Base-by-base conservation (phyloP, 2,329 filamentous ascomycete genomes). In the Neonectria faginata region DNA sequence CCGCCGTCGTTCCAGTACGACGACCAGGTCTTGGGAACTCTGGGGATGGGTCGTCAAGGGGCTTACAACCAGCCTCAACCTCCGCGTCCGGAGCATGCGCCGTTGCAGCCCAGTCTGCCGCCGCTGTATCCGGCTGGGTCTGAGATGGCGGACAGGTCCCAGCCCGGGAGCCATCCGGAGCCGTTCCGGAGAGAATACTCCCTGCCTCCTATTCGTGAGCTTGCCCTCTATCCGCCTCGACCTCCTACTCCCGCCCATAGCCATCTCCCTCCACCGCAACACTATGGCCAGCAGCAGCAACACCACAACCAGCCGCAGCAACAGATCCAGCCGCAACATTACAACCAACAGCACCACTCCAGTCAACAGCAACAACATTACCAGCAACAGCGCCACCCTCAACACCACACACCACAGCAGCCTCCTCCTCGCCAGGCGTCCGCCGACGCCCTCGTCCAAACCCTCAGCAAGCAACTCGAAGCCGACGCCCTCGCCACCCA, bases 401-500 rank as follows among this genome's bases (percentile, higher is more conserved):
- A 22, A 25, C 50, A 41, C 2, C 25, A 31, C 22, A 5, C 16
- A 12, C 33, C 6, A 2, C 33, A 36, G 33, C 33, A 36, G 25
- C 25, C 25, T 25, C 25, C 25, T 25, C 25, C 25, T 6, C 25
- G 25, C 25, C 25, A 25, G 25, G 25, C 25, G 25, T 25, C 25
- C 25, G 25, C 25, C 25, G 25, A 25, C 25, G 25, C 25, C 57
- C 45, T 62, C 25, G 62, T 65, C 48, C 50, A 55, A 7, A 58
- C 50, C 27, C 31, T 65, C 10, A 50, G 54, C 20, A 25, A 22
- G 18, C 58, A 65, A 31, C 58, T 65, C 5, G 58, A 65, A 14
- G 27, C 33, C 2, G 62, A 65, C n/a, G 36, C 62, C 18, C 48
- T 53, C 10, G 54, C 48, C 22, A 57, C 54, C 3, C 48, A 39